phyloP scores from a whole-genome alignment of 2,329 filamentous ascomycete species.

The Nigrospora sphaerica region DNA sequence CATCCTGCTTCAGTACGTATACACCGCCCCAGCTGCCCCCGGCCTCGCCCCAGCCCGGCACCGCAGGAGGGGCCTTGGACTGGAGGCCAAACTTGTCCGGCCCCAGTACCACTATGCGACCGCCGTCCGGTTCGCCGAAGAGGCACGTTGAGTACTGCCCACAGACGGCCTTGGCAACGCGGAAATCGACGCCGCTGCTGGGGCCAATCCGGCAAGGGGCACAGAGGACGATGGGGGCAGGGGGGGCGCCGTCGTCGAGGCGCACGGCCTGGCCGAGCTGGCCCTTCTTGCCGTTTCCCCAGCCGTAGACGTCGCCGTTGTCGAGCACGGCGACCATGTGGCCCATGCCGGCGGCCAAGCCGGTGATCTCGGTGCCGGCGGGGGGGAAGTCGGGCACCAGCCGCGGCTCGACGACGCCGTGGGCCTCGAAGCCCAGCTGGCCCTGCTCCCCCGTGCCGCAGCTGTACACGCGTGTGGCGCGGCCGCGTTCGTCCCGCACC shows the following conservation, averaged over 20 bases:
- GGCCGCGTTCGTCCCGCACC: conserved; percentile 32
- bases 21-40: conserved; percentile 78
- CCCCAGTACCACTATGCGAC: conserved; percentile 61
- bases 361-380: conserved; percentile 44
- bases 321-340: conserved; percentile 69
- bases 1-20: conserved; percentile 59
- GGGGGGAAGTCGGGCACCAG: conserved; percentile 60
- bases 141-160: conserved; percentile 83
- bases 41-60: conserved; percentile 59
- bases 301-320: conserved; percentile 75
- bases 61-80: conserved; percentile 44
- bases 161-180: conserved; percentile 61
- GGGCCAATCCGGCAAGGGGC: conserved; percentile 26
- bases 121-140: conserved; percentile 45
- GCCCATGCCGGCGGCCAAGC: conserved; percentile 67
- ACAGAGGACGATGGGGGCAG: conserved; percentile 2
- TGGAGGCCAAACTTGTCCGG: conserved; percentile 65
- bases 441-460: conserved; percentile 64
- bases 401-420: conserved; percentile 15
- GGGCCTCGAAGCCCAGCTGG: conserved; percentile 50
- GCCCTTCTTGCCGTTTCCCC: conserved; percentile 81
- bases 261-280: conserved; percentile 59
- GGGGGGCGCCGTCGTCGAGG: conserved; percentile 6
- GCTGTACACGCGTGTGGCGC: conserved; percentile 46
- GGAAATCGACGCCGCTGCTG: conserved; percentile 53